Conservation (phyloP, 2,329 filamentous ascomycete genomes). For the Pseudocercospora ulei region DNA sequence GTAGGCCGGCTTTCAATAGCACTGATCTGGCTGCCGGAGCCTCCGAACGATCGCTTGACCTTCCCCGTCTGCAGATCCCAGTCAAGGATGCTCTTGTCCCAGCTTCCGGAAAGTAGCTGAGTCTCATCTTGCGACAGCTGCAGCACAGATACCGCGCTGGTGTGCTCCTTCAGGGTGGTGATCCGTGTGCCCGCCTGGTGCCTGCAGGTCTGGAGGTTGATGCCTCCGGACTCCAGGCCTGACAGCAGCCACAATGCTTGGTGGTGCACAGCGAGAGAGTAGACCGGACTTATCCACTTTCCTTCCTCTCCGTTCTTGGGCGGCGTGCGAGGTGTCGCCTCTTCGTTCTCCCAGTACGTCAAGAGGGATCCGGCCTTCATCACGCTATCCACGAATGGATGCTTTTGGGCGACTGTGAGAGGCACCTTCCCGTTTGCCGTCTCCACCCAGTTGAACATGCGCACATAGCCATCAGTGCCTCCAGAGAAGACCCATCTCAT, state of each 20-base stretch:
- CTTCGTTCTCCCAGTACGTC: conserved; percentile 98
- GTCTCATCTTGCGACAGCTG: conserved; percentile 73
- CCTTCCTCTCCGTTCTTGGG: conserved; percentile 43
- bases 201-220: conserved; percentile 85
- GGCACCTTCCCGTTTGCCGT: conserved; percentile 92
- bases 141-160: conserved; percentile 82
- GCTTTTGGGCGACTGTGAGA: conserved; percentile 85
- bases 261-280: conserved; percentile 83
- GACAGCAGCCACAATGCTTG: conserved; percentile 85
- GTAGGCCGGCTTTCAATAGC: conserved; percentile 75
- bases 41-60: conserved; percentile 63
- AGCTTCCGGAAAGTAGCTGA: conserved; percentile 81
- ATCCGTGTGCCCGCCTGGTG: conserved; percentile 93
- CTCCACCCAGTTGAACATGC: conserved; percentile 90
- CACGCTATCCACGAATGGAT: conserved; percentile 95
- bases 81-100: conserved; percentile 89
- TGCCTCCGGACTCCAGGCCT: conserved; percentile 78
- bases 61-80: conserved; percentile 90
- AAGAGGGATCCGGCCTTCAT: conserved; percentile 88
- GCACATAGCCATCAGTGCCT: conserved; percentile 87
- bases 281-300: conserved; percentile 63
- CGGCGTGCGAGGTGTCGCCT: conserved; percentile 43
- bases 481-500: conserved; percentile 92
- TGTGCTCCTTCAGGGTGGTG: conserved; percentile 68
- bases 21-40: conserved; percentile 73